Evolutionary conservation across 352 stramenopile species (phyloP).

Genomic region (Pythium periplocum): DNA sequence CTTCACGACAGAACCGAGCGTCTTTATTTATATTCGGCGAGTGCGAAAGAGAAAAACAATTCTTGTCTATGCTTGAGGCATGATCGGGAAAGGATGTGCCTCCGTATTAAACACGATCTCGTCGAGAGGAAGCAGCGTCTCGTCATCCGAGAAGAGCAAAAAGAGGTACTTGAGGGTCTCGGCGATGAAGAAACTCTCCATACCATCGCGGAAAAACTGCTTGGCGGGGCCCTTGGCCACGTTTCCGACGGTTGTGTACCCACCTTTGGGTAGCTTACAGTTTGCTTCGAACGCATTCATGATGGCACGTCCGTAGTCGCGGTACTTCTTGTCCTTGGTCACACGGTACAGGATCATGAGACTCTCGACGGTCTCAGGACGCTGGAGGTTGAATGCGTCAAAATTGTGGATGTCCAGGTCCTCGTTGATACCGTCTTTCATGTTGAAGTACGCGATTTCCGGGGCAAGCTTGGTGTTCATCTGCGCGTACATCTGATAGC

Average conservation of each 20-base stretch:
- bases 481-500: slow-evolving; percentile 83
- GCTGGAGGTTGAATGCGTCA: slow-evolving; percentile 82
- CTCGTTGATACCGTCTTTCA: slow-evolving; percentile 31
- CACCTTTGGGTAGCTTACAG: slow-evolving; percentile 50
- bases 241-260: slow-evolving; percentile 60
- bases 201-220: slow-evolving; percentile 57
- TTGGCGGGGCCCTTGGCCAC: slow-evolving; percentile 39
- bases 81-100: slow-evolving; percentile 77
- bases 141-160: slow-evolving; percentile 84
- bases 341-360: slow-evolving; percentile 90
- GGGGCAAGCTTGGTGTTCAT: slow-evolving; percentile 82
- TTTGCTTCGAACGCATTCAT: slow-evolving; percentile 84
- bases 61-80: no score
- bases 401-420: slow-evolving; percentile 48
- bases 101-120: slow-evolving; percentile 89
- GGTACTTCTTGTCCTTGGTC: slow-evolving; percentile 87
- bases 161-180: slow-evolving; percentile 95
- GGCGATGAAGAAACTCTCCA: slow-evolving; percentile 91
- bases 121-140: slow-evolving; percentile 66
- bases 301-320: slow-evolving; percentile 79
- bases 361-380: slow-evolving; percentile 90
- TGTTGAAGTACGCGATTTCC: slow-evolving; percentile 82
- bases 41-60: no score
- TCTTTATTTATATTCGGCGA: no score
- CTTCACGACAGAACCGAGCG: no score